Evolutionary conservation across 176 grass and related monocot species (phyloP).

Genomic region (Aegilops longissima): DNA sequence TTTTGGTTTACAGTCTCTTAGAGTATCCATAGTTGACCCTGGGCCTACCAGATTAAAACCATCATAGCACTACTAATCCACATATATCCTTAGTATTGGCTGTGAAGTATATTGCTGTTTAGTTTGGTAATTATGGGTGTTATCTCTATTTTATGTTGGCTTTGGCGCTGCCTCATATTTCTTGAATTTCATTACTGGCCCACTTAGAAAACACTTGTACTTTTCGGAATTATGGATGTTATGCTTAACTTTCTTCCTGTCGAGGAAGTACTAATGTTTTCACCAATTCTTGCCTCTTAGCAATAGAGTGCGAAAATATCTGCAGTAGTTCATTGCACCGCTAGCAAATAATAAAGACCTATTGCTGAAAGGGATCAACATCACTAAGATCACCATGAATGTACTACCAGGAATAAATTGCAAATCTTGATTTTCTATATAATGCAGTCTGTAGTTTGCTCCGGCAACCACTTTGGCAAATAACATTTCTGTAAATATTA

Average conservation of each 20-base stretch:
- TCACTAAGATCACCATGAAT: conserved; percentile 16
- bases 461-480: not conserved
- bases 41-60: not conserved
- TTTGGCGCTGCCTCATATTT: not conserved
- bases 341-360: not conserved
- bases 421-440: not conserved
- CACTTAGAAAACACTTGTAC: not conserved
- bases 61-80: not conserved
- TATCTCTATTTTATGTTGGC: not conserved
- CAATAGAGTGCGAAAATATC: not conserved
- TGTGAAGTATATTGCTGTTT: not conserved
- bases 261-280: not conserved
- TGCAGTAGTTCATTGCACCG: not conserved
- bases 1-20: conserved; percentile 4
- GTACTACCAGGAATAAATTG: not conserved
- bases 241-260: not conserved
- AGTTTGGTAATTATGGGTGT: not conserved
- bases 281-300: not conserved
- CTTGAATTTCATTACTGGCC: not conserved
- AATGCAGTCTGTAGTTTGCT: not conserved
- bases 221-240: not conserved
- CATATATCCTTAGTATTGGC: not conserved
- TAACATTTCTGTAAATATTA: not conserved
- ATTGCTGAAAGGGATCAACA: conserved; percentile 10
- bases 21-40: not conserved